phyloP scores from a whole-genome alignment of 768 basidiomycete genomes.

The Boletus vinaceobasis region DNA sequence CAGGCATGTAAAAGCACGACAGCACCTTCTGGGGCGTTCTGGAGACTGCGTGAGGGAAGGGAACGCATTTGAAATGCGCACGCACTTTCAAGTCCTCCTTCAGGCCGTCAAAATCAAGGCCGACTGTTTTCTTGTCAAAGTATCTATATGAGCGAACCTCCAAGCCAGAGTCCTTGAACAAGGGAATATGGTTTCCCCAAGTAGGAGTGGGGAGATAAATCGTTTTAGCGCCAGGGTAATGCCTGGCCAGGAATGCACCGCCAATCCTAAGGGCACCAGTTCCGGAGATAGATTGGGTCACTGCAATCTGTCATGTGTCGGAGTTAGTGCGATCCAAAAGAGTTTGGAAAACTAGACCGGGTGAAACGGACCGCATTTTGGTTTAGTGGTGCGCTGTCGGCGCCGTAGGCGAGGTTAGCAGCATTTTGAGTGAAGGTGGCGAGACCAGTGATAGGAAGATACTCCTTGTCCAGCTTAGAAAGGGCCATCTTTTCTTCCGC shows the following conservation, averaged over 20 bases:
- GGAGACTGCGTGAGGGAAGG: conserved; percentile 9
- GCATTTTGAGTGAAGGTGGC: conserved; percentile 82
- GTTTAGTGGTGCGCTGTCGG: conserved; percentile 67
- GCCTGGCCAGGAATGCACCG: conserved; percentile 84
- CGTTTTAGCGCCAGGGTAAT: conserved; percentile 80
- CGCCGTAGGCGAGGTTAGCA: conserved; percentile 87
- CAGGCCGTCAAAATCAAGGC: conserved; percentile 87
- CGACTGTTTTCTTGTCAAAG: conserved; percentile 89
- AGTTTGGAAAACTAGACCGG: not conserved
- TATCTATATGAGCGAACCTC: conserved; percentile 93
- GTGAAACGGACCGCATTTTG: conserved; percentile 65
- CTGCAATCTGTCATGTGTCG: conserved; percentile 56
- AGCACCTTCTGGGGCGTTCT: conserved; percentile 72
- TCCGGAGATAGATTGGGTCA: conserved; percentile 94
- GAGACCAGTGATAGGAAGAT: conserved; percentile 92
- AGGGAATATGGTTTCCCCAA: conserved; percentile 95
- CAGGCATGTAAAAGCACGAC: conserved; percentile 94
- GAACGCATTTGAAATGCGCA: conserved; percentile 3
- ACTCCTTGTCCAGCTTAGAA: conserved; percentile 85
- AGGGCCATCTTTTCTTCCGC: conserved; percentile 72
- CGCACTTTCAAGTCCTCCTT: conserved; percentile 81
- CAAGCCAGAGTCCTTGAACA: conserved; percentile 92
- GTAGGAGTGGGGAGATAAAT: conserved; percentile 93
- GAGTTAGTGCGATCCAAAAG: not conserved
- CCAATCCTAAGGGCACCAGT: conserved; percentile 97